Conservation (phyloP, 257 asterid species). For the Capsicum baccatum region DNA sequence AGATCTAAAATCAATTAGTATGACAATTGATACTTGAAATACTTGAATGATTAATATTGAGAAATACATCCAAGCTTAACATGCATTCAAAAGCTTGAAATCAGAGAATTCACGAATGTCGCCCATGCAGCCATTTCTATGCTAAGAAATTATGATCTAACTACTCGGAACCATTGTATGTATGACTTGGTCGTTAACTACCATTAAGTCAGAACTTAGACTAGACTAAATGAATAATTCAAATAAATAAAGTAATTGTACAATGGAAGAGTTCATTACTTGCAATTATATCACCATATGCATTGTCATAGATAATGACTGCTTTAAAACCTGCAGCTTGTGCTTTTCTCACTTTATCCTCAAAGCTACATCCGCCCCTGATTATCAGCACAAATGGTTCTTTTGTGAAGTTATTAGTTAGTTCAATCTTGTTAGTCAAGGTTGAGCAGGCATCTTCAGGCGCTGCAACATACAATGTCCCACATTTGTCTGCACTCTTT, state of each 20-base stretch:
- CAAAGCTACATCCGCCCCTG: constrained; percentile 87
- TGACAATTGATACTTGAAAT: background rate
- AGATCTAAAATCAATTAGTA: background rate
- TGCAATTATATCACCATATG: constrained; percentile 63
- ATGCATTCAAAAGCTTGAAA: background rate
- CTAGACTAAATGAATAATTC: background rate
- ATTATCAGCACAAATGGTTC: constrained; percentile 66
- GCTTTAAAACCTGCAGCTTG: constrained; percentile 80
- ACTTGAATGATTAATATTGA: background rate
- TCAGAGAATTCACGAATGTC: background rate
- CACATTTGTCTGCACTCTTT: constrained; percentile 56
- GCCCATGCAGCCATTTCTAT: background rate
- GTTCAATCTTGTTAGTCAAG: constrained; percentile 52
- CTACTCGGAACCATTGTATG: background rate
- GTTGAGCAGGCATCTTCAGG: constrained; percentile 77
- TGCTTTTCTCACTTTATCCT: constrained; percentile 76
- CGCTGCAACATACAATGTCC: constrained; percentile 62
- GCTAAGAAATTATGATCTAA: background rate
- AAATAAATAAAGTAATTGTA: background rate
- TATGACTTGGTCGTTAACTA: background rate
- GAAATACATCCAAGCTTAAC: background rate
- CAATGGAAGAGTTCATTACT: constrained; percentile 56
- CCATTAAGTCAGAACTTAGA: background rate
- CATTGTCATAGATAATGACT: constrained; percentile 67
- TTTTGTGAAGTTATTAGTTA: constrained; percentile 40